phyloP scores from a whole-genome alignment of 305 asterid genomes.

The Caryopteris hybrid region DNA sequence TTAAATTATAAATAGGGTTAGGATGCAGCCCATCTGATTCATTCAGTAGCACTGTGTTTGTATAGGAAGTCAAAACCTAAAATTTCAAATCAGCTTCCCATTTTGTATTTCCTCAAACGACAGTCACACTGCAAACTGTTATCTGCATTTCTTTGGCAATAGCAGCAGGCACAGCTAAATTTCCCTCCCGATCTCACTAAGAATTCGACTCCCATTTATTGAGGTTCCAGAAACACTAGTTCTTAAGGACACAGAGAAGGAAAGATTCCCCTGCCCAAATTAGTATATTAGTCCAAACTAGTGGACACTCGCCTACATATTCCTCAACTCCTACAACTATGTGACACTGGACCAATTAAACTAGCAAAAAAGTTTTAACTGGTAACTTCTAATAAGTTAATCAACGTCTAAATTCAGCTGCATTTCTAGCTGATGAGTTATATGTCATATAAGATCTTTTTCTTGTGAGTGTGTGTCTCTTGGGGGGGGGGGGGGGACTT shows the following conservation, averaged over 20 bases:
- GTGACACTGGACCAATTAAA: neutral
- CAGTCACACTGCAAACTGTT: neutral
- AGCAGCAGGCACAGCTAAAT: neutral
- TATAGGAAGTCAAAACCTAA: neutral
- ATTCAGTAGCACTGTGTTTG: neutral
- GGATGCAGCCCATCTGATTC: conserved; percentile 1
- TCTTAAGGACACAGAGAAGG: neutral
- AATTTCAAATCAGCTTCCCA: neutral
- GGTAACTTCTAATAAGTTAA: neutral
- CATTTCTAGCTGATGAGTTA: neutral
- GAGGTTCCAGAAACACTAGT: neutral
- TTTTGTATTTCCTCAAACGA: neutral
- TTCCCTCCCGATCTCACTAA: neutral
- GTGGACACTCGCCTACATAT: neutral
- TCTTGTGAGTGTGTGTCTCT: too few relatives aligned
- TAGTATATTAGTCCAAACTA: neutral
- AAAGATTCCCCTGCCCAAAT: neutral
- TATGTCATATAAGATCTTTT: too few relatives aligned
- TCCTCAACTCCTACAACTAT: neutral
- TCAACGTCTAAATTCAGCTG: neutral
- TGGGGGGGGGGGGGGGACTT: too few relatives aligned
- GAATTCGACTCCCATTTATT: neutral
- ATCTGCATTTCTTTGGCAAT: neutral
- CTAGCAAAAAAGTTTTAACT: neutral
- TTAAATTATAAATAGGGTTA: neutral